A percentile compares a stretch with the other conserved stretches of the same genome.
Conservation (phyloP, 1,139 yeast genomes). For the Kodamaea derodonti region DNA sequence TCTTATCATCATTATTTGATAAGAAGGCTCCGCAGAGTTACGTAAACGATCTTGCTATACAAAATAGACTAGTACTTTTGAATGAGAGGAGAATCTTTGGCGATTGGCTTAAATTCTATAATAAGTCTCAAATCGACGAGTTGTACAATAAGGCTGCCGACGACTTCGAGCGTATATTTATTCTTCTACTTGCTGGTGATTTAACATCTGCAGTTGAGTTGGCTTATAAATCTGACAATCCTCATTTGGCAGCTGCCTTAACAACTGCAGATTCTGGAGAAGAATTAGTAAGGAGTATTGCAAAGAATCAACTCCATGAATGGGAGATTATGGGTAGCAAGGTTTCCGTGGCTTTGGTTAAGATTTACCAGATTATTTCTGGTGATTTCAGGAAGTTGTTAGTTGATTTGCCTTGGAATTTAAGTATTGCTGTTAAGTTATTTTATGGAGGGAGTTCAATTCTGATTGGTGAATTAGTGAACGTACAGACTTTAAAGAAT, state of each 20-base stretch:
- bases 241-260: constrained; percentile 68
- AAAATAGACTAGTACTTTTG: constrained; percentile 18
- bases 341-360: constrained; percentile 52
- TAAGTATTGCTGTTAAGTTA: constrained; percentile 53
- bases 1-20: constrained; percentile 61
- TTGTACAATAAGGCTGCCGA: constrained; percentile 20
- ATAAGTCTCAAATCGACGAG: constrained; percentile 15
- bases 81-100: constrained; percentile 45
- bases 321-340: constrained; percentile 53
- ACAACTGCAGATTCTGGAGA: constrained; percentile 71
- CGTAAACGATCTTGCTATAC: constrained; percentile 19
- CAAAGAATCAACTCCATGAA: constrained; percentile 56
- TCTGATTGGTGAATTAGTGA: constrained; percentile 23
- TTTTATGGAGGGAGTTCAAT: constrained; percentile 56
- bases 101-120: constrained; percentile 31
- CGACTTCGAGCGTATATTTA: constrained; percentile 48
- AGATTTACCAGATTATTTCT: constrained; percentile 61
- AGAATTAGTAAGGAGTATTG: constrained; percentile 49
- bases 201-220: constrained; percentile 56
- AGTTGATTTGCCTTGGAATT: constrained; percentile 61
- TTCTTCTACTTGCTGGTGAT: constrained; percentile 53
- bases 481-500: neutral
- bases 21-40: constrained; percentile 12
- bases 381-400: constrained; percentile 47
- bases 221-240: constrained; percentile 57